Percentiles rank a stretch among this genome's conserved stretches.
Evolutionary conservation across 495 filamentous ascomycete genomes (phyloP).

Genomic region (Thozetella sp.): DNA sequence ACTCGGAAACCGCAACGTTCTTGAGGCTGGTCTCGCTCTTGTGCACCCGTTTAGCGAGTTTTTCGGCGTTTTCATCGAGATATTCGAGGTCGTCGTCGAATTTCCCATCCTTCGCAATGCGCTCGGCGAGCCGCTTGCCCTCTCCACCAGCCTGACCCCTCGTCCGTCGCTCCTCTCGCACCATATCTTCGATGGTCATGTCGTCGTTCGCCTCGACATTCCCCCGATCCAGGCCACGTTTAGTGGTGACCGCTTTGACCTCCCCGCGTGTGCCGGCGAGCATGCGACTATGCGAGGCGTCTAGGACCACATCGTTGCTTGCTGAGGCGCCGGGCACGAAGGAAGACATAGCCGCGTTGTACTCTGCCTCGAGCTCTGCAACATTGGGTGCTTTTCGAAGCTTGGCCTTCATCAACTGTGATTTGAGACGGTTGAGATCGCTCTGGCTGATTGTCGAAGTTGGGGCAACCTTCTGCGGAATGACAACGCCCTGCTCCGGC

Average conservation of each 20-base stretch:
- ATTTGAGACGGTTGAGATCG: constrained; percentile 84
- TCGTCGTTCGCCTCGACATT: constrained; percentile 88
- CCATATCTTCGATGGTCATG: constrained; percentile 96
- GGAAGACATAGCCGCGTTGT: constrained; percentile 72
- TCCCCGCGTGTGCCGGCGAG: constrained; percentile 78
- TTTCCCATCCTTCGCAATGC: constrained; percentile 89
- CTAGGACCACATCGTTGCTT: constrained; percentile 74
- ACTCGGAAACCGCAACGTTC: constrained; percentile 84
- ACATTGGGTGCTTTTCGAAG: constrained; percentile 73
- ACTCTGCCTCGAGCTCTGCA: constrained; percentile 79
- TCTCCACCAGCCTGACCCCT: constrained; percentile 80
- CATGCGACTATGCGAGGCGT: constrained; percentile 87
- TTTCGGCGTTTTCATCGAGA: constrained; percentile 93
- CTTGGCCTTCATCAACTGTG: constrained; percentile 93
- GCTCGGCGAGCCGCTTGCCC: constrained; percentile 79
- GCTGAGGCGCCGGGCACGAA: constrained; percentile 45
- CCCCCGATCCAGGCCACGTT: constrained; percentile 78
- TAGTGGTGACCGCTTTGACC: constrained; percentile 73
- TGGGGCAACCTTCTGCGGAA: constrained; percentile 42
- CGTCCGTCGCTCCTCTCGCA: constrained; percentile 85
- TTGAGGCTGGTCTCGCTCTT: constrained; percentile 88
- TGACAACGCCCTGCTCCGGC: constrained; percentile 41
- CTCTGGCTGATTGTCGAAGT: constrained; percentile 67
- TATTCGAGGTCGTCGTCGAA: constrained; percentile 96
- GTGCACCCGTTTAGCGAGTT: constrained; percentile 86